Evolutionary conservation across 768 basidiomycete species (phyloP).

Genomic region (Termitomyces sp.): DNA sequence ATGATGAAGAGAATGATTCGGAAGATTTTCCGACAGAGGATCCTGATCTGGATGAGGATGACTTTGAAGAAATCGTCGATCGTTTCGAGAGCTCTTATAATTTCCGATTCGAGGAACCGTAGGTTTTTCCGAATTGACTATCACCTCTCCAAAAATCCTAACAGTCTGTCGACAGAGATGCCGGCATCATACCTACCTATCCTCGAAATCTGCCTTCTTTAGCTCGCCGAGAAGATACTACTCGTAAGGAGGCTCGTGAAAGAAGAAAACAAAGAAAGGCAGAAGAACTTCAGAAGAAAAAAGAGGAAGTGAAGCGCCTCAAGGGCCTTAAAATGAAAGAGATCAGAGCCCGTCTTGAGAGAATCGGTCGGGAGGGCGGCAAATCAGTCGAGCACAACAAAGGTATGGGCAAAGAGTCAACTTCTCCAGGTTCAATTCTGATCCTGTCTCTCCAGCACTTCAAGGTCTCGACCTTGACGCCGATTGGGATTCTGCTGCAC

Average conservation of each 20-base stretch:
- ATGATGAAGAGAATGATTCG: constrained; percentile 17
- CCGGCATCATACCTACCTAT: constrained; percentile 63
- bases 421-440: background rate
- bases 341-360: constrained; percentile 69
- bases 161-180: constrained; percentile 42
- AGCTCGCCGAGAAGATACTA: constrained; percentile 71
- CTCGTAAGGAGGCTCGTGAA: constrained; percentile 82
- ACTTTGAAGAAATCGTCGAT: constrained; percentile 89
- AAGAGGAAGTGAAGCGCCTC: constrained; percentile 78
- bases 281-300: constrained; percentile 67
- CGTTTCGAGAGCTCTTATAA: constrained; percentile 96
- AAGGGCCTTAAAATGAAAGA: constrained; percentile 87
- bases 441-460: constrained; percentile 40
- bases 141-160: background rate
- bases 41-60: constrained; percentile 51
- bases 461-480: constrained; percentile 80
- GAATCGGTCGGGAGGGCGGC: constrained; percentile 70
- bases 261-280: constrained; percentile 76
- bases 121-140: constrained; percentile 32
- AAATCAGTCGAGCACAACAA: constrained; percentile 37
- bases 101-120: constrained; percentile 97
- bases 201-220: constrained; percentile 68
- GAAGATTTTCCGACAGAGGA: constrained; percentile 22
- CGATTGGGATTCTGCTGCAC: constrained; percentile 87
- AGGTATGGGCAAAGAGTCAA: constrained; percentile 20